Base-by-base conservation (phyloP, 768 basidiomycete genomes). In the Termitomyces sp. region DNA sequence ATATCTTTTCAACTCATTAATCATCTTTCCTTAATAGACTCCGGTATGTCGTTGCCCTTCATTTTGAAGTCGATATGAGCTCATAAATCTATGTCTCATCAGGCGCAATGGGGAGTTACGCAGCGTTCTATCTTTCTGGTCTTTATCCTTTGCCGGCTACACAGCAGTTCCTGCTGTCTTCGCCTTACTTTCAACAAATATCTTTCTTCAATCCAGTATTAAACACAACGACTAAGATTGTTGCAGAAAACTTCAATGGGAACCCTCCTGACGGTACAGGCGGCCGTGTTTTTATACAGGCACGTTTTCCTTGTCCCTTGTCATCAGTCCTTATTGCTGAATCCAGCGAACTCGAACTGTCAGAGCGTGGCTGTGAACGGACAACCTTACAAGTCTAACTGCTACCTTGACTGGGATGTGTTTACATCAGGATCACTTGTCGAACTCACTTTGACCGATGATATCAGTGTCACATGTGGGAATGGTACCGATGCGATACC, bases 61-160 rank as follows among this genome's bases (percentile, higher is more conserved):
- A 45, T 4, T 32, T 56, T 29, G 4, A 10, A 6, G 17, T 56
- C 15, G 14, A 32, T 20, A 11, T 14, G 43, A 6, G 20, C 17
- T 20, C 31, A 43, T 17, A n/a, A 31, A 15, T 6, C 5, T 34
- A 4, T 40, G 38, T 29, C 10, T 56, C 11, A 20, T 9, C 12
- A 75, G 85, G 86, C 56, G 86, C 86, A 0, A 86, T 88, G 86
- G 86, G 76, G 10, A 84, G 83, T 63, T 88, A 83, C 59, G 83
- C 77, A 2, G 75, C 79, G 3, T 87, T 86, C 71, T 84, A 83
- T 67, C 75, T 87, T 5, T 76, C 79, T 0, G 86, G 86, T 2
- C 66, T 88, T 69, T 88, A 88, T 64, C 86, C 86, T 8, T 71
- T 88, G 2, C 86, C 86, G 0, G 84, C 84, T 17, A 88, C 86